These are phyloP conservation scores for Epichloe baconii DNA, from an alignment of 2,329 filamentous ascomycete species.

Conservation along the genomic window DNA sequence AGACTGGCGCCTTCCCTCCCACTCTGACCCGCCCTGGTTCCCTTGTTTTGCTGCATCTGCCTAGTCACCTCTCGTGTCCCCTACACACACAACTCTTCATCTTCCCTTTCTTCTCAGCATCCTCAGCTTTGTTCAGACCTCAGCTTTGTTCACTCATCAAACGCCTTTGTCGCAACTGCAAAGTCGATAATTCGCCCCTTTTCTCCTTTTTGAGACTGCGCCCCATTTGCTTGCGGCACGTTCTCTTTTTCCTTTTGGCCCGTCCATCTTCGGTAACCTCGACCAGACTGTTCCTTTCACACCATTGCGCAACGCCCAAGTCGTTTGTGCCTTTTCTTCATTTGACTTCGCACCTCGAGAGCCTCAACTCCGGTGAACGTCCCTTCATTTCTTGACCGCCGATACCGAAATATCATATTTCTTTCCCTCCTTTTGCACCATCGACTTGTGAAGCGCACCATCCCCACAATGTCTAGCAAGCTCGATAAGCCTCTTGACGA, in stretches of 20 bases:
- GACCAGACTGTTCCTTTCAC: slow-evolving; percentile 3
- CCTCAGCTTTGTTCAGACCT: slow-evolving; percentile 2
- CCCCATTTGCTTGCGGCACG: neutral
- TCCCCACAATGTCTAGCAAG: slow-evolving; percentile 71
- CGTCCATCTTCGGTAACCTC: neutral
- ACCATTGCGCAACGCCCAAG: neutral
- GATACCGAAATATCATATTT: neutral
- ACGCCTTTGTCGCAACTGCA: neutral
- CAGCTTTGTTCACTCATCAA: slow-evolving; percentile 1
- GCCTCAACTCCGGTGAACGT: neutral
- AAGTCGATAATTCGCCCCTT: neutral
- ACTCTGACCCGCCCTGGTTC: neutral
- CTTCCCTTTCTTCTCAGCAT: neutral
- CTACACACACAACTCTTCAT: neutral
- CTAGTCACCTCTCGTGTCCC: neutral
- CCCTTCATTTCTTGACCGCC: neutral
- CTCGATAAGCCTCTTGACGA: slow-evolving; percentile 95
- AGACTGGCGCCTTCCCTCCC: neutral
- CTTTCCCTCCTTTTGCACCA: neutral
- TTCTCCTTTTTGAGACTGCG: neutral
- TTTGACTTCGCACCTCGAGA: neutral
- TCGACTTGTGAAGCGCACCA: slow-evolving; percentile 4
- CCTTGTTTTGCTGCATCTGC: slow-evolving; percentile 1
- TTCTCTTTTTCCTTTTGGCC: neutral
- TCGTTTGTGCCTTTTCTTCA: neutral